These are phyloP conservation scores for Quercus glauca DNA, from an alignment of 306 rosid genomes.

Conservation along the genomic window DNA sequence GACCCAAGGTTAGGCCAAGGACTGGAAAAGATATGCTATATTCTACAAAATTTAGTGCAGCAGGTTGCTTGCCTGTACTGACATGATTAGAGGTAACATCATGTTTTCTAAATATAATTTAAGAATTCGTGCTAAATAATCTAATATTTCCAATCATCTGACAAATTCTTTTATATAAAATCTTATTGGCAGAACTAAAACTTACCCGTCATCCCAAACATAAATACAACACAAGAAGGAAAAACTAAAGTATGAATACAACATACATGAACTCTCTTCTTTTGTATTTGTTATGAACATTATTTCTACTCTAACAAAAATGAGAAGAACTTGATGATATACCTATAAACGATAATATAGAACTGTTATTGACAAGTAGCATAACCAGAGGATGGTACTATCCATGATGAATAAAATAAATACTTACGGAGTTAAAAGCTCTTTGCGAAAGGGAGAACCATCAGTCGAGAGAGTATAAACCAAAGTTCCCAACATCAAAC, in stretches of 20 bases:
- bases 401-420: constrained; percentile 4
- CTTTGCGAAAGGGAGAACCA: constrained; percentile 77
- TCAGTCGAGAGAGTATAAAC: constrained; percentile 62
- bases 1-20: background rate
- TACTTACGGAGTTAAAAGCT: constrained; percentile 83
- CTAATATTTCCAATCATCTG: background rate
- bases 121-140: background rate
- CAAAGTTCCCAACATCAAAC: constrained; percentile 65
- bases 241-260: background rate
- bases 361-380: background rate
- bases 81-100: background rate
- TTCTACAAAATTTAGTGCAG: background rate
- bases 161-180: background rate
- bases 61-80: background rate
- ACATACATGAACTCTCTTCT: background rate
- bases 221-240: background rate
- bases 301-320: constrained; percentile 12
- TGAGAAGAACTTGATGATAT: constrained; percentile 3
- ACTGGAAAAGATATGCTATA: background rate
- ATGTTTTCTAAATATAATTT: background rate
- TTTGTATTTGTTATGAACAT: background rate
- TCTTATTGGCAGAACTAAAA: background rate
- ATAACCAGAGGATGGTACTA: background rate
- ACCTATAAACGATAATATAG: constrained; percentile 6
- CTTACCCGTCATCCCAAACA: background rate